Conservation (phyloP, 2,329 filamentous ascomycete genomes). For the Xylaria sp. region DNA sequence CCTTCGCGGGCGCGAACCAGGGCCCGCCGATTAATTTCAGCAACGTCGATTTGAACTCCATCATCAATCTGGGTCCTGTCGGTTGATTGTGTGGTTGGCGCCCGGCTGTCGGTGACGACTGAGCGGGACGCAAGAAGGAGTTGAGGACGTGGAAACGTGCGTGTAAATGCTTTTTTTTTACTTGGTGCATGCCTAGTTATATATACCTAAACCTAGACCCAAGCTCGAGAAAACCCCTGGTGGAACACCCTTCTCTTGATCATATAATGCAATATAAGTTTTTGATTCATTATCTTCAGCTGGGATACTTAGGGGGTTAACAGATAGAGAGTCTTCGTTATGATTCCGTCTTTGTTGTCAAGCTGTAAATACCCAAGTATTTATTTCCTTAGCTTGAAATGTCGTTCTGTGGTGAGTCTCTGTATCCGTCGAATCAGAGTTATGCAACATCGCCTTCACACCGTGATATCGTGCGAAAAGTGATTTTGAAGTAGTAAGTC, state of each 20-base stretch:
- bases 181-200: background rate
- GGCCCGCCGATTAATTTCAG: conserved; percentile 37
- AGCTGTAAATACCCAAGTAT: background rate
- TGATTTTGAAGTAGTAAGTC: conserved; percentile 5
- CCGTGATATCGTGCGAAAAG: background rate
- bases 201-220: conserved; percentile 10
- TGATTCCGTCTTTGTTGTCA: background rate
- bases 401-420: background rate
- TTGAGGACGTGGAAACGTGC: background rate
- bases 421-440: too few relatives aligned
- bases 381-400: background rate
- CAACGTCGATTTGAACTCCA: conserved; percentile 35
- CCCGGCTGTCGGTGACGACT: background rate
- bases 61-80: conserved; percentile 36
- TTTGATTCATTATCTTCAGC: background rate
- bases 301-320: background rate
- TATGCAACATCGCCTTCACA: background rate
- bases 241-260: conserved; percentile 14
- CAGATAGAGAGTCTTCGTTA: background rate
- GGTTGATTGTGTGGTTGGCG: conserved; percentile 6
- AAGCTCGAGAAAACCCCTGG: conserved; percentile 18
- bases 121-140: background rate
- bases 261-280: conserved; percentile 21
- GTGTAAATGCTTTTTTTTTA: background rate
- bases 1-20: conserved; percentile 36